Evolutionary conservation across 2,329 filamentous ascomycete genomes (phyloP).

Genomic region (Hypoxylon sp.): DNA sequence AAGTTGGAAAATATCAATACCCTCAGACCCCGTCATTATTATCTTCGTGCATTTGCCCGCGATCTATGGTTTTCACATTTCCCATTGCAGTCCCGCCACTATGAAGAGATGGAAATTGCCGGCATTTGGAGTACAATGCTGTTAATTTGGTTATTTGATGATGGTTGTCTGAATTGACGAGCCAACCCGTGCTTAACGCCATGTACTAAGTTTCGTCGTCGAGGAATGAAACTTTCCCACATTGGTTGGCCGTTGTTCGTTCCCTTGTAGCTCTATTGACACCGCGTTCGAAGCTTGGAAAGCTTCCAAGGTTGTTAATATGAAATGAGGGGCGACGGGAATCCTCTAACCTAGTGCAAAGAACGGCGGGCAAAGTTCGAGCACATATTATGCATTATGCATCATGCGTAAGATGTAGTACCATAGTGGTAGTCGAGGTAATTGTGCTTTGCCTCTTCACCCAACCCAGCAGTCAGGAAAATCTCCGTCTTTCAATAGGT

Average conservation of each 20-base stretch:
- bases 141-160: neutral
- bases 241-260: slow-evolving; percentile 7
- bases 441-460: neutral
- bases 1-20: slow-evolving; percentile 24
- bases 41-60: slow-evolving; percentile 3
- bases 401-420: too few relatives aligned
- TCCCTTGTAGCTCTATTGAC: slow-evolving; percentile 21
- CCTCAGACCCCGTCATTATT: slow-evolving; percentile 38
- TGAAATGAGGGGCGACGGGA: slow-evolving; percentile 20
- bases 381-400: slow-evolving; percentile 35
- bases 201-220: slow-evolving; percentile 26
- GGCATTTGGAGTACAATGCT: slow-evolving; percentile 4
- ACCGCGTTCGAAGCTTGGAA: slow-evolving; percentile 6
- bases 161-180: slow-evolving; percentile 21
- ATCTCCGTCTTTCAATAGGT: slow-evolving; percentile 16
- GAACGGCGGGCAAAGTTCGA: slow-evolving; percentile 17
- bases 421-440: neutral
- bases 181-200: slow-evolving; percentile 32
- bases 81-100: slow-evolving; percentile 2
- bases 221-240: slow-evolving; percentile 7
- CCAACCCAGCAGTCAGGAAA: slow-evolving; percentile 25
- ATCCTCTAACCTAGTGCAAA: slow-evolving; percentile 12
- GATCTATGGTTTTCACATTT: slow-evolving; percentile 15
- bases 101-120: slow-evolving; percentile 13
- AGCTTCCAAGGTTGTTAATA: slow-evolving; percentile 3